Base-by-base conservation (phyloP, 306 rosid genomes). In the Pterocarpus macrocarpus region DNA sequence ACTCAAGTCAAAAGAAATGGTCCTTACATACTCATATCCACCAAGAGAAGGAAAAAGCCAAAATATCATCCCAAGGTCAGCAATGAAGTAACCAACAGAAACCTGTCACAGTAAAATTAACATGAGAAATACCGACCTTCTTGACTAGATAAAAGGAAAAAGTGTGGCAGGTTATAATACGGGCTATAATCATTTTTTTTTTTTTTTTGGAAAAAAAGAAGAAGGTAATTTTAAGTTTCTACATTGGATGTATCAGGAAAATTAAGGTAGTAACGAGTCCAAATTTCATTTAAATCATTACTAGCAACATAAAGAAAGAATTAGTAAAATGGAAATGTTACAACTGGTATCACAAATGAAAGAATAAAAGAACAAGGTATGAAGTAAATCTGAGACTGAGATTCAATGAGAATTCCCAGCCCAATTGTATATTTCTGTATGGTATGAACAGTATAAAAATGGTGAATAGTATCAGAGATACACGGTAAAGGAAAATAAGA, bases 21-120 rank as follows among this genome's bases (percentile, higher is more conserved):
- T 73, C 87, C 99, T 95, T 93, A 95, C 99, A 89, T 92, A 95
- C 83, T 95, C 99, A 89, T 88, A 67, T 85, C 99, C 99, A 77
- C 99, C 99, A 45, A 95, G 86, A 79, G 95, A 83, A 80, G 98
- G 98, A 76, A 89, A 92, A 81, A 86, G 89, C 97, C 99, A 93
- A 82, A 83, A 65, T 88, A 95, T 95, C 97, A 93, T 93, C 83
- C 82, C 98, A 57, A 95, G 86, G 89, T 95, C 99, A 39, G 93
- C 84, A 6, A 95, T 71, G 85, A 95, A 95, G 90, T 95, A 95
- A 82, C 99, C 99, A 61, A 89, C 93, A 79, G 98, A 93, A 69
- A 88, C 90, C 99, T 95, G 93, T 78, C 71, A 80, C 76, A 75
- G 33, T 38, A 47, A 80, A 73, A 75, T 43, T 34, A 45, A 73